Base-by-base conservation (phyloP, 1,139 yeast species). In the Suhomyces atakaporum region DNA sequence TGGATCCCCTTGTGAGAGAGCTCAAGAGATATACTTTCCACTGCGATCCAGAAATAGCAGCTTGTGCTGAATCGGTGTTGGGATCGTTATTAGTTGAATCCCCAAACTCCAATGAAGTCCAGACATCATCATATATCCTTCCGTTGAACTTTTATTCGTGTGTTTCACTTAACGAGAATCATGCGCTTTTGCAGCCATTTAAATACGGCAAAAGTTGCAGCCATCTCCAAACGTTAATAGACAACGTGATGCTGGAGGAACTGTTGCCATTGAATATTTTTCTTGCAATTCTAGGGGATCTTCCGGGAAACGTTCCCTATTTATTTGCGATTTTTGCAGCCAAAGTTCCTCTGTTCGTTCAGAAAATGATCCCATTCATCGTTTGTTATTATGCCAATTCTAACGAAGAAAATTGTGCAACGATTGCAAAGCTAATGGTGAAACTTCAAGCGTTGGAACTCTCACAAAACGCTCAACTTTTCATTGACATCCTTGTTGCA, bases 401-500 rank as follows among this genome's bases (percentile, higher is more conserved):
- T 4, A 56, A 54, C 3, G 29, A 42, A 7, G 47, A 39, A 7
- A 56, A 50, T 3, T 31, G 33, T 3, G 31, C 27, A 3, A 21
- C 37, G 3, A 35, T 54, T 9, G 14, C 27, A 3, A 25, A 27
- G 2, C 20, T 34, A 3, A 21, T 34, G 30, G 9, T 19, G 2
- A 11, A 18, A 3, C 16, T 29, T 13, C 9, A 9, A 9, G 1
- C 7, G 2, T 6, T 5, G 3, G 24, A 16, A 3, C 9, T 25
- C 16, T n/a, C 11, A 20, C 10, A 29, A 29, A 3, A 16, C 21
- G 15, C 20, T 12, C 5, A 51, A 52, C 40, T 72, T 2, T 54
- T 78, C 20, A 46, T 75, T 10, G 56, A 65, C 10, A 47, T 76
- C 1, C 47, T 77, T 3, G 51, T 76, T 4, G 42, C 69, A 12